Conservation (phyloP, 1,284 basidiomycete species). For the Cryptococcus sp. region DNA sequence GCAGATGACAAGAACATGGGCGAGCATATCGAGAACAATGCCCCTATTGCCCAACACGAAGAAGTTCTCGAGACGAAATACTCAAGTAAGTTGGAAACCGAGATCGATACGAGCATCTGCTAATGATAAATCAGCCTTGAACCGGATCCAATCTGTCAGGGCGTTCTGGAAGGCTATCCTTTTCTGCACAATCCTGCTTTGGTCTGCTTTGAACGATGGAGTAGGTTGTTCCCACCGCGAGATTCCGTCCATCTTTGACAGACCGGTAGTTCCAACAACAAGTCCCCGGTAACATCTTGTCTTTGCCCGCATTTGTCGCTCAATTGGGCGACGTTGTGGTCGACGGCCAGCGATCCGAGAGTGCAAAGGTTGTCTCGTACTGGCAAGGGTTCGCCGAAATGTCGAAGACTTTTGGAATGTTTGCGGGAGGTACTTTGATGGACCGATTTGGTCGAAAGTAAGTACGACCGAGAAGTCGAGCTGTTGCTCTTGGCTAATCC, state of each 20-base stretch:
- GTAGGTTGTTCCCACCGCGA: conserved; percentile 8
- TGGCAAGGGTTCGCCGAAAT: conserved; percentile 31
- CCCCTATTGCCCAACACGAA: background rate
- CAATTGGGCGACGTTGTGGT: conserved; percentile 23
- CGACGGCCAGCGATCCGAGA: conserved; percentile 21
- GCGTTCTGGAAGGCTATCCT: conserved; percentile 27
- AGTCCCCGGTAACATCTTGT: conserved; percentile 29
- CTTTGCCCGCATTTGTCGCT: conserved; percentile 23
- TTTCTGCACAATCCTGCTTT: conserved; percentile 23
- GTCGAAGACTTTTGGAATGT: conserved; percentile 32
- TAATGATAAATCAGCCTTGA: conserved; percentile 10
- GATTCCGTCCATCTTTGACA: background rate
- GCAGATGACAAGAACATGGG: conserved; percentile 1
- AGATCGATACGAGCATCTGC: background rate
- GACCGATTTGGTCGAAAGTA: conserved; percentile 31
- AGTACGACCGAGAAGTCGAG: conserved; percentile 1
- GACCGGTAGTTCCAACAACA: conserved; percentile 28
- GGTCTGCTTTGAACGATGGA: conserved; percentile 32
- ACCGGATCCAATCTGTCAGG: conserved; percentile 8
- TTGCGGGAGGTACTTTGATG: conserved; percentile 18
- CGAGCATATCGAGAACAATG: conserved; percentile 6
- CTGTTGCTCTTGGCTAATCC: background rate
- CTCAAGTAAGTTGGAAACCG: conserved; percentile 15
- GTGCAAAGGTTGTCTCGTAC: conserved; percentile 27
- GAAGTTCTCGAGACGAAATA: conserved; percentile 22